phyloP scores from a whole-genome alignment of 202 grass and related monocot genomes.

The Sporobolus alterniflorus region DNA sequence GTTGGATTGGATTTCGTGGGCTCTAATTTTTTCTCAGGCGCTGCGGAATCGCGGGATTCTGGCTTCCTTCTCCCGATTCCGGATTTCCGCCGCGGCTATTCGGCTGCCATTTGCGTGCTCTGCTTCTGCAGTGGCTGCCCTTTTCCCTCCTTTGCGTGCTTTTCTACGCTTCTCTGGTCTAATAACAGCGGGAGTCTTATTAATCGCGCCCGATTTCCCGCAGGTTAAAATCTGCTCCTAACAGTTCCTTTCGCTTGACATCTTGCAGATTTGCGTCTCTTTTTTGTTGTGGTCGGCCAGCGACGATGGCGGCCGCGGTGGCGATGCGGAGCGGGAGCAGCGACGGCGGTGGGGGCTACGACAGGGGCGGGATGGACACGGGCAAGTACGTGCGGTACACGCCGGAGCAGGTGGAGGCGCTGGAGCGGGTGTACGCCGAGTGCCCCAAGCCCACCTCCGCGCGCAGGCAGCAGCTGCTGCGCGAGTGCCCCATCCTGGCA shows the following conservation, averaged over 20 bases:
- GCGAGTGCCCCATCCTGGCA: constrained; percentile 83
- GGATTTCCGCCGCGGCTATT: constrained; percentile 4
- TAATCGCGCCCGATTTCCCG: constrained; percentile 31
- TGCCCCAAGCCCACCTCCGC: constrained; percentile 94
- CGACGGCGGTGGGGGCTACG: constrained; percentile 61
- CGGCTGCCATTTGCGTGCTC: constrained; percentile 45
- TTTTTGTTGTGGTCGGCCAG: constrained; percentile 5
- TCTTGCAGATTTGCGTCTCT: constrained; percentile 44
- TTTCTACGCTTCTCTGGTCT: constrained; percentile 46
- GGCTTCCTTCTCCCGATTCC: background rate
- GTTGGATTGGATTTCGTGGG: background rate
- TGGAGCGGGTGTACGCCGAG: constrained; percentile 89
- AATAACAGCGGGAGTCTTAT: constrained; percentile 21
- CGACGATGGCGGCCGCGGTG: constrained; percentile 75
- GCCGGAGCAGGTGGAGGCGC: constrained; percentile 93
- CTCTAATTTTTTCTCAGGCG: background rate
- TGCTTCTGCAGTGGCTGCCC: constrained; percentile 18
- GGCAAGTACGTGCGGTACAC: constrained; percentile 99
- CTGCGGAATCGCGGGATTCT: constrained; percentile 5
- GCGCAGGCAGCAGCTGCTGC: constrained; percentile 89
- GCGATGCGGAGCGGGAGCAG: constrained; percentile 69
- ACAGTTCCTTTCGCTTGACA: constrained; percentile 35
- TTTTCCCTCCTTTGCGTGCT: constrained; percentile 64
- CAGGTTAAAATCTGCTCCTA: constrained; percentile 36
- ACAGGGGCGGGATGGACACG: constrained; percentile 67